Evolutionary conservation across 805 yeast species (phyloP).

Genomic region (Wickerhamomyces chaumierensis): DNA sequence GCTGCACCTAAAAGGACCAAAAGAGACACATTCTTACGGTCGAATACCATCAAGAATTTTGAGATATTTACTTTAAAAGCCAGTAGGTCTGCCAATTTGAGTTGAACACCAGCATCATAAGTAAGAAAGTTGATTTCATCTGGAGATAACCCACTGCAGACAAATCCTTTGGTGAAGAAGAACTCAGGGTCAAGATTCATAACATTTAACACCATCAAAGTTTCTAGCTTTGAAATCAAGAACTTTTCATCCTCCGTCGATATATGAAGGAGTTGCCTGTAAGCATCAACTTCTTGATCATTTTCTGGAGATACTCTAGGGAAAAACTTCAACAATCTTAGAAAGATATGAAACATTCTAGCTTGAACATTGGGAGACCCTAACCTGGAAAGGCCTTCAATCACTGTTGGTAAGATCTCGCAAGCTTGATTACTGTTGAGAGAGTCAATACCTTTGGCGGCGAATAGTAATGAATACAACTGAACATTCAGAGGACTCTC

Average conservation of each 20-base stretch:
- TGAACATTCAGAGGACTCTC: slow-evolving; percentile 34
- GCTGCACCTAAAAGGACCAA: slow-evolving; percentile 54
- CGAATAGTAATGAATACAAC: slow-evolving; percentile 51
- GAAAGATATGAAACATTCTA: slow-evolving; percentile 48
- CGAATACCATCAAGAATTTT: slow-evolving; percentile 25
- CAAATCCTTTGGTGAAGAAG: slow-evolving; percentile 31
- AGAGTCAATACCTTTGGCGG: slow-evolving; percentile 59
- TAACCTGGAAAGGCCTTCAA: slow-evolving; percentile 32
- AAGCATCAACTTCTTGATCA: slow-evolving; percentile 29
- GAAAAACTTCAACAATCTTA: slow-evolving; percentile 28
- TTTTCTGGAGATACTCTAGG: slow-evolving; percentile 26
- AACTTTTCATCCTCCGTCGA: slow-evolving; percentile 31
- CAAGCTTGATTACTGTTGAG: slow-evolving; percentile 26
- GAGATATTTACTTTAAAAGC: slow-evolving; percentile 29
- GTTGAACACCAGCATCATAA: slow-evolving; percentile 53
- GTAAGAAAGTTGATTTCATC: slow-evolving; percentile 53
- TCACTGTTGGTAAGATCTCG: slow-evolving; percentile 33
- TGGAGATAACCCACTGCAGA: slow-evolving; percentile 54
- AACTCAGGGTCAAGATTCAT: slow-evolving; percentile 21
- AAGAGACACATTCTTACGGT: slow-evolving; percentile 26
- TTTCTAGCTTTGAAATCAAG: slow-evolving; percentile 36
- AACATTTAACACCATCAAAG: slow-evolving; percentile 42
- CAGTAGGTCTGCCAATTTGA: slow-evolving; percentile 35
- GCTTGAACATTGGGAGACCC: slow-evolving; percentile 28
- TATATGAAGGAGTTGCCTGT: slow-evolving; percentile 26